These are phyloP conservation scores for Sonneratia caseolaris DNA, from an alignment of 345 rosid genomes.

Conservation along the genomic window DNA sequence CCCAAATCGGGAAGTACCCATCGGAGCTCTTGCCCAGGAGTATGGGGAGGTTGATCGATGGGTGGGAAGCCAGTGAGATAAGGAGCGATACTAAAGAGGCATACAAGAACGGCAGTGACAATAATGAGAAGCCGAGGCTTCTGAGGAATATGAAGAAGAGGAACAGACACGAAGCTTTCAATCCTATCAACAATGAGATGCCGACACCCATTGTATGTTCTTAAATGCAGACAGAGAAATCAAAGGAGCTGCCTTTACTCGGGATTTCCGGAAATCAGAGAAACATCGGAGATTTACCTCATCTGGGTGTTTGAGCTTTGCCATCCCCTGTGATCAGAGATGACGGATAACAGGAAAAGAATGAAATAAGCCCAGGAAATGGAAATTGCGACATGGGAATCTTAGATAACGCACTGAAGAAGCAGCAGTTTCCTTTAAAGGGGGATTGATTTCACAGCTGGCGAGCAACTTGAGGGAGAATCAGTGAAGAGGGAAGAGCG, in stretches of 20 bases:
- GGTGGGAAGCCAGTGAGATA: conserved; percentile 33
- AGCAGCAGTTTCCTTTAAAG: no score
- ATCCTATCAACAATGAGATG: conserved; percentile 27
- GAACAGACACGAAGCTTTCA: conserved; percentile 28
- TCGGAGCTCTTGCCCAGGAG: conserved; percentile 52
- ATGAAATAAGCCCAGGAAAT: neutral
- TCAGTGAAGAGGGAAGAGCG: no score
- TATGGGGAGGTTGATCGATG: conserved; percentile 35
- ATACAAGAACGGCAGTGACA: conserved; percentile 43
- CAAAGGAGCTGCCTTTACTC: neutral
- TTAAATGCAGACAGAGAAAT: neutral
- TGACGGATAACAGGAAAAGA: neutral
- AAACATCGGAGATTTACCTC: neutral
- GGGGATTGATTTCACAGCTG: no score
- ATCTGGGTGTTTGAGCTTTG: neutral
- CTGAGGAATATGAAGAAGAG: conserved; percentile 21
- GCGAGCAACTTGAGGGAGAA: no score
- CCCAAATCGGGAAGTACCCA: conserved; percentile 56
- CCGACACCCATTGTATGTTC: conserved; percentile 40
- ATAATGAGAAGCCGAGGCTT: conserved; percentile 19
- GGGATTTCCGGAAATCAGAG: neutral
- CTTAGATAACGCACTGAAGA: no score
- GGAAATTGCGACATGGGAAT: no score
- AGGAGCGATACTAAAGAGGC: conserved; percentile 30
- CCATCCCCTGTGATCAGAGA: neutral